Evolutionary conservation across 2,329 filamentous ascomycete genomes (phyloP).

Genomic region (Plectosphaerella cucumerina): DNA sequence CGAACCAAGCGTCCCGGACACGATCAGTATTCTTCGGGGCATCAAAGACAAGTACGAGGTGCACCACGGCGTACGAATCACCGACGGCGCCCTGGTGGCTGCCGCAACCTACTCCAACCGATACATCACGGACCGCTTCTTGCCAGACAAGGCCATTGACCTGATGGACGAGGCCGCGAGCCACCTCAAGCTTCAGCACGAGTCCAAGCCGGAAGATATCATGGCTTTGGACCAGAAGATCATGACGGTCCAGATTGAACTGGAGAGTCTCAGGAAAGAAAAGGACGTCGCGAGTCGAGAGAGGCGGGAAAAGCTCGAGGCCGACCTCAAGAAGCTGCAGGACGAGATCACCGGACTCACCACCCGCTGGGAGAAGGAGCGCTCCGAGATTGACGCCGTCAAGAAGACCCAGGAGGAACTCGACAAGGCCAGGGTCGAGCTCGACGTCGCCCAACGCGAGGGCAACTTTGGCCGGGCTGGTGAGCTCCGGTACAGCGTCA

Average conservation of each 20-base stretch:
- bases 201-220: slow-evolving; percentile 94
- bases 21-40: slow-evolving; percentile 89
- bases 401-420: slow-evolving; percentile 87
- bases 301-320: slow-evolving; percentile 79
- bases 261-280: slow-evolving; percentile 92
- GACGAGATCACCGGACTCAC: slow-evolving; percentile 72
- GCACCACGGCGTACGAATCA: slow-evolving; percentile 93
- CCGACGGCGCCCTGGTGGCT: slow-evolving; percentile 85
- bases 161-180: slow-evolving; percentile 94
- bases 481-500: slow-evolving; percentile 82
- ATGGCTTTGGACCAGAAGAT: slow-evolving; percentile 90
- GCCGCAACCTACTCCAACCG: slow-evolving; percentile 90
- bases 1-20: slow-evolving; percentile 86
- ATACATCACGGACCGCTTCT: slow-evolving; percentile 92
- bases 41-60: slow-evolving; percentile 99
- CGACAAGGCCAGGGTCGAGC: slow-evolving; percentile 77
- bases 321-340: slow-evolving; percentile 70
- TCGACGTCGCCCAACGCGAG: slow-evolving; percentile 81
- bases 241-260: slow-evolving; percentile 95
- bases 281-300: slow-evolving; percentile 87
- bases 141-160: slow-evolving; percentile 97
- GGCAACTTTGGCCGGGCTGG: slow-evolving; percentile 89
- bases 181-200: slow-evolving; percentile 85
- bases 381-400: slow-evolving; percentile 77
- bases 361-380: slow-evolving; percentile 86